These are phyloP conservation scores for Scedosporium apiospermum DNA, from an alignment of 2,329 filamentous ascomycete genomes.

Conservation along the genomic window DNA sequence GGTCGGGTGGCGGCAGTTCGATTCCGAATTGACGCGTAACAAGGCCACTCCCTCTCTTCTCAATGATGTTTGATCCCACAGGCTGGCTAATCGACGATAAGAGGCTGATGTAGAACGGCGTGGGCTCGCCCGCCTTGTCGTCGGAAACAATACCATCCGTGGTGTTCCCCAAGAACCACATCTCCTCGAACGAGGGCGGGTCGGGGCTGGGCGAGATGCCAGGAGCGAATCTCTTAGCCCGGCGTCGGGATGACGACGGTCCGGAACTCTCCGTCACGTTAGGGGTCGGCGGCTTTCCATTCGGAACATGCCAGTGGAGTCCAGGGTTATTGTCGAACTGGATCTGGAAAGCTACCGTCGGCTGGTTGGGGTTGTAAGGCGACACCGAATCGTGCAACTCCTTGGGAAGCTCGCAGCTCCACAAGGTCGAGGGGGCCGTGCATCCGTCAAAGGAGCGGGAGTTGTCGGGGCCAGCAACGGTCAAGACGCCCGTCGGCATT, in stretches of 20 bases:
- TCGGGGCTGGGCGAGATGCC: conserved; percentile 36
- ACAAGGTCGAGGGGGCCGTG: conserved; percentile 61
- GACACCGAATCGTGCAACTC: conserved; percentile 57
- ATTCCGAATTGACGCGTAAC: conserved; percentile 11
- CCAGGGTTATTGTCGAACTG: conserved; percentile 54
- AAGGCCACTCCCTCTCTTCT: conserved; percentile 18
- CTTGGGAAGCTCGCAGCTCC: conserved; percentile 80
- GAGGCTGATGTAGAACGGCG: conserved; percentile 80
- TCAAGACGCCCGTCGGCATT: conserved; percentile 75
- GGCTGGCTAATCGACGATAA: conserved; percentile 35
- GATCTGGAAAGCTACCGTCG: conserved; percentile 74
- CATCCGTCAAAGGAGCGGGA: conserved; percentile 57
- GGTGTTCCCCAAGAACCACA: conserved; percentile 74
- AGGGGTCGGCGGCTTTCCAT: conserved; percentile 23
- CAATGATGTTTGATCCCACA: conserved; percentile 17
- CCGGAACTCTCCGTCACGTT: conserved; percentile 6
- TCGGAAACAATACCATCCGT: conserved; percentile 61
- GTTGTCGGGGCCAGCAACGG: conserved; percentile 64
- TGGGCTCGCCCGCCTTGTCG: conserved; percentile 72
- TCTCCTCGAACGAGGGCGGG: conserved; percentile 57
- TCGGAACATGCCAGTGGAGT: conserved; percentile 38
- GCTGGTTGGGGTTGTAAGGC: conserved; percentile 57
- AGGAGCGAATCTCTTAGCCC: neutral
- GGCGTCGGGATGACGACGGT: neutral
- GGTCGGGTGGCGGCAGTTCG: conserved; percentile 53